phyloP scores from a whole-genome alignment of 2,329 filamentous ascomycete genomes.

The Talaromyces sp. region DNA sequence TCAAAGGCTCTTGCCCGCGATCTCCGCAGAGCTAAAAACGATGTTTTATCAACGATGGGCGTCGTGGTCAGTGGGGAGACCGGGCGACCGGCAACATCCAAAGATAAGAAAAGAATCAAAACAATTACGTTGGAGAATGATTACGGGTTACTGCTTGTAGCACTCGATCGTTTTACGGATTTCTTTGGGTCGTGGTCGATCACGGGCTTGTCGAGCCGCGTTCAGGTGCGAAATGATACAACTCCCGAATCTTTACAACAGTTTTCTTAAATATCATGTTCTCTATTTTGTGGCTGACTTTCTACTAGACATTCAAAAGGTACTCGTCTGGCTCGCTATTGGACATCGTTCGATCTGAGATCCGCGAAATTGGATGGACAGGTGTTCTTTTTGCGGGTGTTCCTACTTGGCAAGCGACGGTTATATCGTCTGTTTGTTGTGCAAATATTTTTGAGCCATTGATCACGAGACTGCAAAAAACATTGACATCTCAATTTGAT shows the following conservation, averaged over 20 bases:
- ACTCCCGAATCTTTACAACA: neutral
- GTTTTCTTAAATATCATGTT: neutral
- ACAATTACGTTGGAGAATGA: constrained; percentile 37
- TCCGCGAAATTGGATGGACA: constrained; percentile 24
- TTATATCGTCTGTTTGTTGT: constrained; percentile 32
- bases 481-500: constrained; percentile 1
- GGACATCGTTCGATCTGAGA: constrained; percentile 32
- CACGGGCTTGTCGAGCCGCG: constrained; percentile 29
- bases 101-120: constrained; percentile 33
- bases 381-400: constrained; percentile 38
- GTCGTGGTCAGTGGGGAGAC: constrained; percentile 41
- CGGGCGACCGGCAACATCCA: constrained; percentile 26
- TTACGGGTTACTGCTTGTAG: constrained; percentile 36
- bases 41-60: constrained; percentile 45
- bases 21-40: constrained; percentile 44
- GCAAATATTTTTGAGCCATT: constrained; percentile 31
- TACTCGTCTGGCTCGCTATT: constrained; percentile 32
- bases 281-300: neutral
- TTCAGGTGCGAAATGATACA: constrained; percentile 27
- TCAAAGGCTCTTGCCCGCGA: constrained; percentile 35
- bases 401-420: constrained; percentile 32
- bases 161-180: constrained; percentile 34
- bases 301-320: constrained; percentile 30
- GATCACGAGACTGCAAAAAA: constrained; percentile 23
- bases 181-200: constrained; percentile 40